These are phyloP conservation scores for Balamuthia mandrillaris DNA, from an alignment of 208 protist genomes.

Conservation along the genomic window DNA sequence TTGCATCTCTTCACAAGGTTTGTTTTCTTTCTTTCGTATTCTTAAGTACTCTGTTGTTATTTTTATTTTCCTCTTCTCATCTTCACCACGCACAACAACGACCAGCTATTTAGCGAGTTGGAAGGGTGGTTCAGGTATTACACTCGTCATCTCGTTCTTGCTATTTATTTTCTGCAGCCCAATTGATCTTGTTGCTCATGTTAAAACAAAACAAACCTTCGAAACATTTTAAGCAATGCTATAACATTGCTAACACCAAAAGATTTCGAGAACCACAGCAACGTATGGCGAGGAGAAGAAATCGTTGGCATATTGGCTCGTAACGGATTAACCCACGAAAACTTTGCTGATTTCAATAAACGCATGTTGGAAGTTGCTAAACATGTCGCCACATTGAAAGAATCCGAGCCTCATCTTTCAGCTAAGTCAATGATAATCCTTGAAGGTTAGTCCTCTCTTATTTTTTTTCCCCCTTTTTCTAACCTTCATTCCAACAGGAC, in stretches of 20 bases:
- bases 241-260: not conserved
- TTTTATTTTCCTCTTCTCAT: too few species aligned
- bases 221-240: not conserved
- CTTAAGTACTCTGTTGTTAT: too few species aligned
- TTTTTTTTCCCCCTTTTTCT: not conserved
- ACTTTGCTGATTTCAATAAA: not conserved
- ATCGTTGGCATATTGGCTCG: not conserved
- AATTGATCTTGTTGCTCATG: too few species aligned
- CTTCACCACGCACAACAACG: too few species aligned
- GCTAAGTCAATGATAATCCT: not conserved
- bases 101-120: not conserved
- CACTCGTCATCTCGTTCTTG: too few species aligned
- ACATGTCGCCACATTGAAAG: not conserved
- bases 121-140: not conserved
- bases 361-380: not conserved
- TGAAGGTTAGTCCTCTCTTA: not conserved
- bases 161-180: too few species aligned
- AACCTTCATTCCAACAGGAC: not conserved
- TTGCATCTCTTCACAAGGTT: not conserved
- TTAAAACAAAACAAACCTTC: too few species aligned
- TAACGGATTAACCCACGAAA: not conserved
- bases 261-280: constrained; percentile 1
- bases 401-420: not conserved
- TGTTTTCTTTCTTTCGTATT: not conserved
- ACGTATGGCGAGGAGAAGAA: not conserved